Evolutionary conservation across 2,329 filamentous ascomycete genomes (phyloP).

Genomic region (Colletotrichum euphorbiae): DNA sequence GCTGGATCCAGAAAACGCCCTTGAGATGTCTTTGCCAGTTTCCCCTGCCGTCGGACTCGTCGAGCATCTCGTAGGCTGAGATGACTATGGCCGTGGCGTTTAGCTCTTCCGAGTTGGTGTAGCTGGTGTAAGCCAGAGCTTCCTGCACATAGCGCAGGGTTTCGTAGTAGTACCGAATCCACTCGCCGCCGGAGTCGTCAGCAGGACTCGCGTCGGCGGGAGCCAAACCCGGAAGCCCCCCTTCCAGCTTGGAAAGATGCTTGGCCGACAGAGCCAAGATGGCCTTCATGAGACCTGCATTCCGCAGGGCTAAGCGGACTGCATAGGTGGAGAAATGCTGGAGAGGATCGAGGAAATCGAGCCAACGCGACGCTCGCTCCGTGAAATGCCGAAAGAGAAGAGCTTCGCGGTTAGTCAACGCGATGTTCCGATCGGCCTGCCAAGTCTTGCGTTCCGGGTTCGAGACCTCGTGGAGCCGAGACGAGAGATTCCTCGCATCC

Average conservation of each 20-base stretch:
- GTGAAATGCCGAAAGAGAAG: conserved; percentile 47
- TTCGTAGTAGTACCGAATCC: conserved; percentile 70
- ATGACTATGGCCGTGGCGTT: conserved; percentile 70
- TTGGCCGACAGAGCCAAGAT: conserved; percentile 67
- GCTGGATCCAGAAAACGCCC: conserved; percentile 74
- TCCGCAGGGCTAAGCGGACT: conserved; percentile 56
- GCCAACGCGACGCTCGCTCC: conserved; percentile 41
- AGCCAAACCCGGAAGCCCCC: background rate
- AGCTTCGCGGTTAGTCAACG: conserved; percentile 44
- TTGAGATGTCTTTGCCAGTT: conserved; percentile 73
- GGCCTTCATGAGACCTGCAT: conserved; percentile 68
- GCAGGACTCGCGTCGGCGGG: background rate
- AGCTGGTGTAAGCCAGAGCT: conserved; percentile 68
- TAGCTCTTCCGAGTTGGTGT: conserved; percentile 68
- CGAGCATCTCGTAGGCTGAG: conserved; percentile 75
- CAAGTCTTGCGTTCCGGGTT: conserved; percentile 44
- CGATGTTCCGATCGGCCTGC: conserved; percentile 44
- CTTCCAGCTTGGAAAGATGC: conserved; percentile 46
- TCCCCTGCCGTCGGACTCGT: conserved; percentile 62
- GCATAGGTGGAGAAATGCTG: conserved; percentile 49
- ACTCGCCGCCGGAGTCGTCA: conserved; percentile 42
- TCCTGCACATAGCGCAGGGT: conserved; percentile 71
- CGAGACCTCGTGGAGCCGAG: conserved; percentile 26
- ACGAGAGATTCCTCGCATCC: conserved; percentile 17
- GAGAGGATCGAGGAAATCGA: conserved; percentile 50